phyloP scores from a whole-genome alignment of 257 asterid species.

The Henckelia pumila region DNA sequence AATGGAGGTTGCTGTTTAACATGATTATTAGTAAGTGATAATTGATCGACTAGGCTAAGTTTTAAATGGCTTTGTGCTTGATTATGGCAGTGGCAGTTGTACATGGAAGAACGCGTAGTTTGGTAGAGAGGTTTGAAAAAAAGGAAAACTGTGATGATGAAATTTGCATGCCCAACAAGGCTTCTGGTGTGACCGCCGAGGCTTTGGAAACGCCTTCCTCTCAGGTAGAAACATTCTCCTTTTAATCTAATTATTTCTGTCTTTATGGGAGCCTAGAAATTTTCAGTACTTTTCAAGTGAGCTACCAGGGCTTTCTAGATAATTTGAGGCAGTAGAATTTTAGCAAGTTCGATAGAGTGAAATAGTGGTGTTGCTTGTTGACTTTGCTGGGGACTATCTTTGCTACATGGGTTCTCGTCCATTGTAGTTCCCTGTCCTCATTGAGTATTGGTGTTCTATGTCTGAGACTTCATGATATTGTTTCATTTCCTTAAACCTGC shows the following conservation, averaged over 20 bases:
- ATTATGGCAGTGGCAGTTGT: slow-evolving; percentile 67
- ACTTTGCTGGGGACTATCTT: background rate
- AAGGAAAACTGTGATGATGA: slow-evolving; percentile 55
- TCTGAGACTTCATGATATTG: background rate
- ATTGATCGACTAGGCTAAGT: slow-evolving; percentile 17
- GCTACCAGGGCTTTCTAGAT: background rate
- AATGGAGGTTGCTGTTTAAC: slow-evolving; percentile 68
- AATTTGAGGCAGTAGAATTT: background rate
- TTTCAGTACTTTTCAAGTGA: slow-evolving; percentile 17
- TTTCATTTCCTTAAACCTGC: background rate
- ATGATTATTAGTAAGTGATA: slow-evolving; percentile 15
- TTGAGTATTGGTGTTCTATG: background rate
- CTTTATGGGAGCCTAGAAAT: background rate
- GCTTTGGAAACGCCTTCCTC: slow-evolving; percentile 34
- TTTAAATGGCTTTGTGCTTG: slow-evolving; percentile 25
- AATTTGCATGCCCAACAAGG: slow-evolving; percentile 32
- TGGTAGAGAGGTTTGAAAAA: slow-evolving; percentile 90
- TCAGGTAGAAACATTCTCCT: slow-evolving; percentile 29
- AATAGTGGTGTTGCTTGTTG: background rate
- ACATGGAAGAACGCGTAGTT: slow-evolving; percentile 87
- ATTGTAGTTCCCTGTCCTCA: background rate
- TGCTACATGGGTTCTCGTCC: background rate
- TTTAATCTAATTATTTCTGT: slow-evolving; percentile 1
- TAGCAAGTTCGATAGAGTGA: background rate
- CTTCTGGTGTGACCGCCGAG: slow-evolving; percentile 36